Percentiles rank a stretch among this genome's conserved stretches.
Conservation (phyloP, 495 filamentous ascomycete species). For the Aspergillus haitiensis region DNA sequence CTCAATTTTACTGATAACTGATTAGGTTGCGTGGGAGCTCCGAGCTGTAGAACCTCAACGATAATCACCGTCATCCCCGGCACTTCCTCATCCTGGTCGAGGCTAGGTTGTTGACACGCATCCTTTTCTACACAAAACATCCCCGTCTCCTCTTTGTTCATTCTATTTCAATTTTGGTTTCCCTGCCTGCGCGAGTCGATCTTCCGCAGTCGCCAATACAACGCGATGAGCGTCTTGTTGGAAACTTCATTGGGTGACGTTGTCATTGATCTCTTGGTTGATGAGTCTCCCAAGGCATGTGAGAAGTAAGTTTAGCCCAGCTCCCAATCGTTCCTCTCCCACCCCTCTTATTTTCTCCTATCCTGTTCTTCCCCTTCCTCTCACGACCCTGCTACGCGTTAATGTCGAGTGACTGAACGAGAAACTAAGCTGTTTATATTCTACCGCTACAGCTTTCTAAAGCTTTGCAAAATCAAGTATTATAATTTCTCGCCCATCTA, state of each 20-base stretch:
- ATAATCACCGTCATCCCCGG: neutral
- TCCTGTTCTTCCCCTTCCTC: slow-evolving; percentile 16
- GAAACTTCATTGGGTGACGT: slow-evolving; percentile 92
- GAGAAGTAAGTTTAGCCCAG: slow-evolving; percentile 70
- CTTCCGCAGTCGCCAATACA: slow-evolving; percentile 21
- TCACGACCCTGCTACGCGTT: slow-evolving; percentile 10
- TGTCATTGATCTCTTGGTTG: slow-evolving; percentile 85
- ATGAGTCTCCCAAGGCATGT: slow-evolving; percentile 83
- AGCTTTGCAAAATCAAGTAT: slow-evolving; percentile 97
- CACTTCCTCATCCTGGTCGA: slow-evolving; percentile 5
- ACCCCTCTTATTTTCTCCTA: slow-evolving; percentile 3
- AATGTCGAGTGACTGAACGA: slow-evolving; percentile 41
- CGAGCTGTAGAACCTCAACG: slow-evolving; percentile 1
- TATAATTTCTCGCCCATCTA: slow-evolving; percentile 94
- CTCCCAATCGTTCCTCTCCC: neutral
- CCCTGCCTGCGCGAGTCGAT: slow-evolving; percentile 21
- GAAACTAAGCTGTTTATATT: slow-evolving; percentile 52
- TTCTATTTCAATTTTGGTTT: slow-evolving; percentile 9
- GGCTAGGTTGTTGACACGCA: slow-evolving; percentile 5
- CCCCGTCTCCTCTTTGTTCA: slow-evolving; percentile 19
- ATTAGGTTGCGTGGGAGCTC: neutral
- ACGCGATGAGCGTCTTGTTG: slow-evolving; percentile 73
- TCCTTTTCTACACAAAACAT: neutral
- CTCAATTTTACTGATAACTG: neutral
- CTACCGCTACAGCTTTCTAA: slow-evolving; percentile 71